phyloP scores from a whole-genome alignment of 2,329 filamentous ascomycete species.

The Cercospora sp. region DNA sequence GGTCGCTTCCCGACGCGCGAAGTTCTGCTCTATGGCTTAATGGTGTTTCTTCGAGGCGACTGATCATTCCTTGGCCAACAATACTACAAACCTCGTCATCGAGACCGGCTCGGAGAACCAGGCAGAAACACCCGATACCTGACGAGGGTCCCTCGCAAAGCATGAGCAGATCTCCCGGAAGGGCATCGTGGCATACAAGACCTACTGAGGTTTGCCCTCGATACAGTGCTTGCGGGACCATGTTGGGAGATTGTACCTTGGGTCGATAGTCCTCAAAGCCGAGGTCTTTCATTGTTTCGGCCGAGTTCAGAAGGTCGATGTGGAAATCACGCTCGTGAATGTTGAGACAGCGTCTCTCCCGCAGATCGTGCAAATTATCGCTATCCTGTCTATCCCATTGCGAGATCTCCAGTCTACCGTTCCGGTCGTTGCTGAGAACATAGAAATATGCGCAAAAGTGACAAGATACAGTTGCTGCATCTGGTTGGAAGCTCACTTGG shows the following conservation, averaged over 20 bases:
- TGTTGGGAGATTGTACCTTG: not conserved
- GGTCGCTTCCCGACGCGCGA: not conserved
- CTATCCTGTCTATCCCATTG: not conserved
- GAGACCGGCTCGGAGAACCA: not conserved
- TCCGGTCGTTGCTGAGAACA: not conserved
- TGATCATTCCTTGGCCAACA: not conserved
- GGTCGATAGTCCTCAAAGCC: not conserved
- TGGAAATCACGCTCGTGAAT: not conserved
- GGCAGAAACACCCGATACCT: not conserved
- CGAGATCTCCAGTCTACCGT: not conserved
- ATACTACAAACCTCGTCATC: not conserved
- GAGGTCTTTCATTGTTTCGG: not conserved
- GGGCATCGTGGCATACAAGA: not conserved
- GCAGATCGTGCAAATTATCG: not conserved
- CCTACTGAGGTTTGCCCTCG: not conserved
- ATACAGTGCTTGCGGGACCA: not conserved
- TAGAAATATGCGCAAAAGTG: not conserved
- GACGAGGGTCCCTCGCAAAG: not conserved
- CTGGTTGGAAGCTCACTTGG: not conserved
- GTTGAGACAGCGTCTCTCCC: not conserved
- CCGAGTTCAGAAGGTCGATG: not conserved
- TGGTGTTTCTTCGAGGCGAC: not conserved
- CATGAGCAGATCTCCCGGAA: not conserved
- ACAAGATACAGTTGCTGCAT: not conserved
- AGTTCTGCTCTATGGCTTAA: not conserved